Base-by-base conservation (phyloP, 768 basidiomycete genomes). In the Gelatoporia subvermispora region DNA sequence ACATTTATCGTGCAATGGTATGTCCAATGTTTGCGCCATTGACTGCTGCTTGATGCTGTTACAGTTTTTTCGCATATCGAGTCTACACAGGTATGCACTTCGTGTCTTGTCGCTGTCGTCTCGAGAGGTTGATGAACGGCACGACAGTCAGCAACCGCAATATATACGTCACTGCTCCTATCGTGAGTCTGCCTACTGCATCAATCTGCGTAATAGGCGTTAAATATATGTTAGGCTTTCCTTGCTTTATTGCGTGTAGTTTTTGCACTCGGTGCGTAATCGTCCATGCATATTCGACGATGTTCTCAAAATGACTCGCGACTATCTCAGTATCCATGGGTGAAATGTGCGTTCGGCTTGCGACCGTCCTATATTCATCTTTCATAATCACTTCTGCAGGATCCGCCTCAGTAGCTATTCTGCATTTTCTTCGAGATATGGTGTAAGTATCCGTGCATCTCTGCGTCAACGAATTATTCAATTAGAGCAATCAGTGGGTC, bases 1-100 rank as follows among this genome's bases (percentile, higher is more conserved):
- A 64, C 59, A 8, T 55, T 64, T 45, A 52, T 58, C 15, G 53
- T 59, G 0, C 63, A 64, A 43, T 60, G 60, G 63, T 64, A 24
- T 28, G 52, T 38, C 21, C 34, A 13, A 3, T 2, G 17, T 35
- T 18, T 41, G 17, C 24, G 8, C 39, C 35, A 10, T 41, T 22
- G n/a, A 22, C 15, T 17, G n/a, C 7, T 23, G 18, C 35, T 48
- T 18, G 22, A 24, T 51, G 15, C 40, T 22, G 4, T 2, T 13
- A 4, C 18, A 65, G 63, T 43, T 65, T 65, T 47, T 65, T 63
- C 47, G 57, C 57, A 3, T 54, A 52, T 38, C 48, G 57, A 8
- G 45, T 58, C 28, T 57, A 60, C 22, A 43, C 48, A 20, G 47
- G 47, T 41, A 41, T 5, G 47, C 5, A 8, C 7, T 37, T 24